Evolutionary conservation across 2,329 filamentous ascomycete genomes (phyloP), one percentile per base, ranked within the genome.

Genomic region (Aspergillus sclerotialis): DNA sequence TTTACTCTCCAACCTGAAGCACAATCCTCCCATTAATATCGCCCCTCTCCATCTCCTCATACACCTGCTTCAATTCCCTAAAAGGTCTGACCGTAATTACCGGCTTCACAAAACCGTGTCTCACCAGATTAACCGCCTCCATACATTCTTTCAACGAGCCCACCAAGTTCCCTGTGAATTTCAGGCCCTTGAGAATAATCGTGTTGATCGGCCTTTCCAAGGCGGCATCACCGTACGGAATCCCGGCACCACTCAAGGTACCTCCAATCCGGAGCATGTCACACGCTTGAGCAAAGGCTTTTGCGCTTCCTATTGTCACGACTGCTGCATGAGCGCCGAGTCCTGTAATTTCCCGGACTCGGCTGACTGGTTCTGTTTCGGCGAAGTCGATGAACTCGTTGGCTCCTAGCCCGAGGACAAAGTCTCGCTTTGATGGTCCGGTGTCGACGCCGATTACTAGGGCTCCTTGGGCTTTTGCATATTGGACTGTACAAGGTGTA

Each of bases 121-220:
- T 48, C 1, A 68, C 64, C 36, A 66, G 41, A 21, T 68, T 63
- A 13, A 69, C 64, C 0, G 65, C 66, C 38, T 68, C 66, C 46
- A 68, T 53, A 28, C 64, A 68, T 40, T 69, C 67, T 38, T 63
- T 64, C 41, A 69, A 41, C 4, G 59, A 66, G 1, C 65, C 65
- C 4, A 68, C 59, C 24, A 69, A 46, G 32, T 67, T 69, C 2
- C 65, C 64, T 3, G 56, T 58, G 29, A 68, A 61, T 33, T 47
- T 60, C 18, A 69, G 38, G 1, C 66, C 64, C 44, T 62, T 67
- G 44, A 69, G 68, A 16, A 69, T 63, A 34, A 70, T 68, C 1
- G 59, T 58, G 17, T 57, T 56, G 28, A 69, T 61, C 3, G 57
- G 55, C 3, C 60, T 68, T 35, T 65, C 55, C 28, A 69, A 48